A percentile compares a stretch with the other conserved stretches of the same genome.
Conservation (phyloP, 495 filamentous ascomycete genomes). For the Tuber aestivum region DNA sequence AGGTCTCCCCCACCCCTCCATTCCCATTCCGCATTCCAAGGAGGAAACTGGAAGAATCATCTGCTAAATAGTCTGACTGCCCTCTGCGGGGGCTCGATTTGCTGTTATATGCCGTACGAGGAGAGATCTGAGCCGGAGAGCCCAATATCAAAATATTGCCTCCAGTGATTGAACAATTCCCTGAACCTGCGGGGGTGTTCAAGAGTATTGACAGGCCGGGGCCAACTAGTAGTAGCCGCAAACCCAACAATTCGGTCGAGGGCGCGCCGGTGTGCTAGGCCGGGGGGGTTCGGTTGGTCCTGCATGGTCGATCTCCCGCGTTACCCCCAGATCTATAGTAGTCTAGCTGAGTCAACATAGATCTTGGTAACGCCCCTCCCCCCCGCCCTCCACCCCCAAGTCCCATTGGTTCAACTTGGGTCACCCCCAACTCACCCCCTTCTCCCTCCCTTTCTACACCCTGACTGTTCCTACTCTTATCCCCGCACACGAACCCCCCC, state of each 20-base stretch:
- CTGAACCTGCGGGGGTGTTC: neutral
- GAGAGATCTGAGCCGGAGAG: neutral
- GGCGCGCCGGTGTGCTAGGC: neutral
- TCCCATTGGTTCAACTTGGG: neutral
- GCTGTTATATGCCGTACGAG: neutral
- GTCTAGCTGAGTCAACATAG: neutral
- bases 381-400: neutral
- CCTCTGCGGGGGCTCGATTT: neutral
- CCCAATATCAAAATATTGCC: neutral
- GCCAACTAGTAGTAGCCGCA: no score
- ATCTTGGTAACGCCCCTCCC: neutral
- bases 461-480: neutral
- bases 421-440: neutral
- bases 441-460: neutral
- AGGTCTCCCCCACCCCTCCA: neutral
- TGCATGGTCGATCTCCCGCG: slow-evolving; percentile 5
- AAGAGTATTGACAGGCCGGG: neutral
- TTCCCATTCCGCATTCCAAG: neutral
- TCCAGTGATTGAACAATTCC: neutral
- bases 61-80: neutral
- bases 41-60: neutral
- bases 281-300: neutral
- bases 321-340: neutral
- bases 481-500: neutral
- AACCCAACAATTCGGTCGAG: neutral